Conservation (phyloP, 352 stramenopile species). For the Phytophthora sp. region DNA sequence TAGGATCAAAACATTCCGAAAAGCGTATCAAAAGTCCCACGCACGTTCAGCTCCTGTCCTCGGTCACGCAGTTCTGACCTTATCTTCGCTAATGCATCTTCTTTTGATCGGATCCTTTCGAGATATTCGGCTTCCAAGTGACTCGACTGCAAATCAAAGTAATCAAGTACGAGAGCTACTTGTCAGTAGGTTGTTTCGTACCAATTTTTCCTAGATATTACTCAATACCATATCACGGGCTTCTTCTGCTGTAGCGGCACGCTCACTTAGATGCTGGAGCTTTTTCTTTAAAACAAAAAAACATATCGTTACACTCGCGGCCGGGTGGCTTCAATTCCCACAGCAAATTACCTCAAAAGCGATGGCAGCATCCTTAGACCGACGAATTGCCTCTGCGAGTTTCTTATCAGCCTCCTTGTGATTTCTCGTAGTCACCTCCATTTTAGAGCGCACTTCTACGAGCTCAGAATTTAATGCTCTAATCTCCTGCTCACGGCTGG, state of each 20-base stretch:
- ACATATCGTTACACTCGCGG: background rate
- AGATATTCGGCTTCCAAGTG: conserved; percentile 54
- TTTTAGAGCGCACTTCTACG: conserved; percentile 55
- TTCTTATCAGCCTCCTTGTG: conserved; percentile 67
- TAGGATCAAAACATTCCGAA: background rate
- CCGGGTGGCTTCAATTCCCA: background rate
- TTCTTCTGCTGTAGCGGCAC: conserved; percentile 59
- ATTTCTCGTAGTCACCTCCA: conserved; percentile 48
- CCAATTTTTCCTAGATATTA: background rate
- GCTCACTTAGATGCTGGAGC: conserved; percentile 49
- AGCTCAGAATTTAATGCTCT: conserved; percentile 50
- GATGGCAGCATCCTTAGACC: conserved; percentile 44
- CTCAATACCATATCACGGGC: conserved; percentile 53
- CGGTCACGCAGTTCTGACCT: conserved; percentile 58
- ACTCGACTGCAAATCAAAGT: conserved; percentile 33
- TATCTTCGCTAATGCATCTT: conserved; percentile 57
- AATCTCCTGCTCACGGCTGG: conserved; percentile 59
- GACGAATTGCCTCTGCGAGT: conserved; percentile 40
- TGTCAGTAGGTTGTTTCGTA: background rate
- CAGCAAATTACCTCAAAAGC: conserved; percentile 49
- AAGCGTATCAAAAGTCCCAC: too few relatives aligned
- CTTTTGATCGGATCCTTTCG: conserved; percentile 53
- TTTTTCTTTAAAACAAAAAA: conserved; percentile 39
- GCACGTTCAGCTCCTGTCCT: conserved; percentile 58
- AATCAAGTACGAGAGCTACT: too few relatives aligned